Conservation (phyloP, 768 basidiomycete genomes). For the Mycena rosella region DNA sequence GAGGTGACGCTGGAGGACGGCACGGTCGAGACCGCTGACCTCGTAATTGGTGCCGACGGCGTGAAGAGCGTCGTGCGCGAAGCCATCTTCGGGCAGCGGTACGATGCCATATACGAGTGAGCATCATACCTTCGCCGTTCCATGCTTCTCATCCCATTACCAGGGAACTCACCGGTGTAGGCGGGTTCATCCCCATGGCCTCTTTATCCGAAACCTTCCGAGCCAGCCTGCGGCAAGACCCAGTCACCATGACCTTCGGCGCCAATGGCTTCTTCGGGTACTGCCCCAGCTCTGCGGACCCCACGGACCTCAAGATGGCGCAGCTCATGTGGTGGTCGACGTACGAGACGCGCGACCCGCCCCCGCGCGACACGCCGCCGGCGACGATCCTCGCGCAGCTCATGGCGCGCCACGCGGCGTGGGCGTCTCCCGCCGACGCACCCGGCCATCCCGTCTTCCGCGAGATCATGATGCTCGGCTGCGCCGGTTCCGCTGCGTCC, state of each 20-base stretch:
- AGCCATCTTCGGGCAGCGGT: conserved; percentile 46
- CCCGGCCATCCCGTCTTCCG: conserved; percentile 40
- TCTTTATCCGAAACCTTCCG: conserved; percentile 44
- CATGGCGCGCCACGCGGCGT: conserved; percentile 45
- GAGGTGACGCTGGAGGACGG: conserved; percentile 48
- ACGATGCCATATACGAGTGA: conserved; percentile 46
- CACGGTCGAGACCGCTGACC: conserved; percentile 47
- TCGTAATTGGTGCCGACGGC: conserved; percentile 58
- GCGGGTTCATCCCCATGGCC: conserved; percentile 52
- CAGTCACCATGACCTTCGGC: conserved; percentile 55
- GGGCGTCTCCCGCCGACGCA: conserved; percentile 52
- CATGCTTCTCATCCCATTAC: conserved; percentile 5
- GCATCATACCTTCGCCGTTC: conserved; percentile 13
- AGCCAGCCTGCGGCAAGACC: conserved; percentile 44
- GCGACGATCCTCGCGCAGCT: conserved; percentile 45
- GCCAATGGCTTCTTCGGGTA: conserved; percentile 55
- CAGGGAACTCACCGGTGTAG: conserved; percentile 53
- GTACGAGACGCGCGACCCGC: conserved; percentile 48
- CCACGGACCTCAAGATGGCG: conserved; percentile 11
- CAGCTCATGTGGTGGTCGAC: conserved; percentile 58
- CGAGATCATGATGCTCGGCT: conserved; percentile 47
- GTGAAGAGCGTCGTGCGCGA: conserved; percentile 52
- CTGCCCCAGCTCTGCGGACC: conserved; percentile 26
- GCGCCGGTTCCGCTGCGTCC: conserved; percentile 34
- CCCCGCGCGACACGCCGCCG: conserved; percentile 42